Conservation (phyloP, 495 filamentous ascomycete species). For the Aspergillus carlsbadensis region DNA sequence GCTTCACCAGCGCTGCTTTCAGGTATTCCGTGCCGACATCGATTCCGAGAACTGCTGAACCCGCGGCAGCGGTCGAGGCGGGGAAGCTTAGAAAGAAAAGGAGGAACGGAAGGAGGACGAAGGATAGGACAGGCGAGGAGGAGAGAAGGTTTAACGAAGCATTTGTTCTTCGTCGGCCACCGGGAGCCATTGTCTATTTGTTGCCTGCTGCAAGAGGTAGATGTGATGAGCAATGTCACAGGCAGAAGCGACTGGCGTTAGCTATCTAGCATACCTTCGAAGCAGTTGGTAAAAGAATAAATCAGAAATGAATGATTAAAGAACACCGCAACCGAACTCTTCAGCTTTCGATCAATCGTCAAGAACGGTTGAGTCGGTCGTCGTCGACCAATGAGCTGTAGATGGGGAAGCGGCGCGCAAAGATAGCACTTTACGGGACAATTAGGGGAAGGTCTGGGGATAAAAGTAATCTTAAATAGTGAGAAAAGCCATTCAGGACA, state of each 20-base stretch:
- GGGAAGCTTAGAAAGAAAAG: slow-evolving; percentile 57
- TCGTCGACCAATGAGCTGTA: slow-evolving; percentile 7
- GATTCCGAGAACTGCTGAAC: slow-evolving; percentile 80
- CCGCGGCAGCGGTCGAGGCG: slow-evolving; percentile 58
- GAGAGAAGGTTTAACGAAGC: slow-evolving; percentile 14
- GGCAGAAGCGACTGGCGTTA: not conserved
- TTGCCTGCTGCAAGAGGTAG: slow-evolving; percentile 19
- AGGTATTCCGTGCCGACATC: slow-evolving; percentile 97
- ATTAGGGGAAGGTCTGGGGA: not conserved
- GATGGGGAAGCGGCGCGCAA: not conserved
- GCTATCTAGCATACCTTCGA: not conserved
- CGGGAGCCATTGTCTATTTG: slow-evolving; percentile 50
- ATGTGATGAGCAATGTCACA: slow-evolving; percentile 13
- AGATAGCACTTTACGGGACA: not conserved
- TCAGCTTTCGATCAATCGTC: not conserved
- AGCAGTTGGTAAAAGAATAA: slow-evolving; percentile 4
- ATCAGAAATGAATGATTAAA: not conserved
- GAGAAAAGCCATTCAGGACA: slow-evolving; percentile 23
- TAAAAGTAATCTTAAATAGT: slow-evolving; percentile 14
- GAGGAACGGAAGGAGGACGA: slow-evolving; percentile 44
- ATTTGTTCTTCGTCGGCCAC: slow-evolving; percentile 43
- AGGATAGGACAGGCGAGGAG: slow-evolving; percentile 37
- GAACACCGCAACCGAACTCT: too few relatives aligned
- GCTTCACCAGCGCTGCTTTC: slow-evolving; percentile 95
- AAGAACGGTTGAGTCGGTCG: not conserved